Conservation (phyloP, 2,329 filamentous ascomycete genomes). For the Ophiostoma tasmaniense region DNA sequence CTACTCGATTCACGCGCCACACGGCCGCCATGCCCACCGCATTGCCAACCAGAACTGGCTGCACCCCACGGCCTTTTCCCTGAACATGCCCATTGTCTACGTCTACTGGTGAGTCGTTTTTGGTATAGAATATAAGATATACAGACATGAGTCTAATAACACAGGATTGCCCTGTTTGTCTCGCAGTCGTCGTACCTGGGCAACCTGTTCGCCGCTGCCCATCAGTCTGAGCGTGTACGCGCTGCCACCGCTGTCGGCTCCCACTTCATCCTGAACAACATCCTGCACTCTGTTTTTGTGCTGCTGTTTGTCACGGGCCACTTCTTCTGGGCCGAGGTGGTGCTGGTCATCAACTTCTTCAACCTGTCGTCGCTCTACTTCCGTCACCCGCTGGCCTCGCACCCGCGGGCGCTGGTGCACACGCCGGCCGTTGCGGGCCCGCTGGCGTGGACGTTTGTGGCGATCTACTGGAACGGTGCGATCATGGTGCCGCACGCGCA, state of each 20-base stretch:
- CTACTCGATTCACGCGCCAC: conserved; percentile 59
- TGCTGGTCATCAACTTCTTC: conserved; percentile 72
- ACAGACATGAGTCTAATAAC: not conserved
- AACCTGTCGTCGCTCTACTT: conserved; percentile 75
- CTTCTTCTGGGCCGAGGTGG: conserved; percentile 67
- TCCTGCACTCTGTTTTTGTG: conserved; percentile 73
- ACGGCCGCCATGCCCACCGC: conserved; percentile 49
- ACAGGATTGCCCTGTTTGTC: conserved; percentile 63
- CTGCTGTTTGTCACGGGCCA: conserved; percentile 71
- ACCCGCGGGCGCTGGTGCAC: conserved; percentile 55
- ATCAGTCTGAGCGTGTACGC: conserved; percentile 51
- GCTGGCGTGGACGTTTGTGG: conserved; percentile 77
- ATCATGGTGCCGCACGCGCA: conserved; percentile 65
- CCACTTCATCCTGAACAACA: conserved; percentile 80
- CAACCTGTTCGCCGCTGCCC: conserved; percentile 58
- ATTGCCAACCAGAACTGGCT: conserved; percentile 68
- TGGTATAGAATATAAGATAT: too few relatives aligned
- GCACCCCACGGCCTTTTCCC: conserved; percentile 63
- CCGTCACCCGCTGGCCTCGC: conserved; percentile 62
- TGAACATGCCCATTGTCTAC: conserved; percentile 55
- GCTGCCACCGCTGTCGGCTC: conserved; percentile 68
- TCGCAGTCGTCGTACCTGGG: conserved; percentile 68
- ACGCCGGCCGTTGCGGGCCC: conserved; percentile 66
- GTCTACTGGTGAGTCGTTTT: conserved; percentile 62
- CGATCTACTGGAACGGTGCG: conserved; percentile 83